Percentiles rank a stretch among this genome's conserved stretches.
Evolutionary conservation across 2,329 filamentous ascomycete genomes (phyloP).

Genomic region (Diaporthe batatas): DNA sequence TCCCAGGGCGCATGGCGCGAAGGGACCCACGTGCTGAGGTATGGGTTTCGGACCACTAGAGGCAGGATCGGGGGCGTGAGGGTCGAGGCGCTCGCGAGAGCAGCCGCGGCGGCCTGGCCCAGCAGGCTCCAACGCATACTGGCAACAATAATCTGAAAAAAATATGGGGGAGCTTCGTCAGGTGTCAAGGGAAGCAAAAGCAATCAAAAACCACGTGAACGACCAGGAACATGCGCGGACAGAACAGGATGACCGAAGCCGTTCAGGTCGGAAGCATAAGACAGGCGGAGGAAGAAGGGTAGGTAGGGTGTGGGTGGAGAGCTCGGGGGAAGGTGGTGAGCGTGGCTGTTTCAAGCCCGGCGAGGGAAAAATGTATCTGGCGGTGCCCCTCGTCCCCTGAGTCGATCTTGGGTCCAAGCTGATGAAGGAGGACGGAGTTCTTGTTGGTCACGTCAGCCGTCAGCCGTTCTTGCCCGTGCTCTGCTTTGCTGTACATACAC

Average conservation of each 20-base stretch:
- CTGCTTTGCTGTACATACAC: not conserved
- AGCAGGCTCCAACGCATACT: conserved; percentile 50
- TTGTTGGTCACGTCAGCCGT: conserved; percentile 30
- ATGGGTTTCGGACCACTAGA: conserved; percentile 70
- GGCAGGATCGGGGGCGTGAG: conserved; percentile 70
- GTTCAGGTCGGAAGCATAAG: not conserved
- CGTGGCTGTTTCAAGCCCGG: conserved; percentile 31
- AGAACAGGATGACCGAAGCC: not conserved
- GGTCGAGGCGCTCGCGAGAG: conserved; percentile 61
- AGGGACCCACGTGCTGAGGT: conserved; percentile 72
- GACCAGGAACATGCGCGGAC: conserved; percentile 5
- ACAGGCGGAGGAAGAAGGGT: not conserved
- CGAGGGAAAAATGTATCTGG: conserved; percentile 26
- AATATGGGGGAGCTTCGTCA: not conserved
- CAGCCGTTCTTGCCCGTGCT: conserved; percentile 15
- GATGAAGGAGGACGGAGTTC: not conserved
- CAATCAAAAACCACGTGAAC: not conserved
- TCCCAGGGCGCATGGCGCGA: conserved; percentile 81
- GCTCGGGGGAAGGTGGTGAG: conserved; percentile 10
- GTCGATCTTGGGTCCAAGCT: conserved; percentile 21
- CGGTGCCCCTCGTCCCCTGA: conserved; percentile 10
- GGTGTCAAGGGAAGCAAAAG: not conserved
- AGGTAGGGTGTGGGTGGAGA: not conserved
- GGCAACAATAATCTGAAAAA: not conserved
- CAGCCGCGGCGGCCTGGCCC: conserved; percentile 53